Conservation (phyloP, 192 early-diverging fungal species). For the Jimgerdemannia lactiflua region DNA sequence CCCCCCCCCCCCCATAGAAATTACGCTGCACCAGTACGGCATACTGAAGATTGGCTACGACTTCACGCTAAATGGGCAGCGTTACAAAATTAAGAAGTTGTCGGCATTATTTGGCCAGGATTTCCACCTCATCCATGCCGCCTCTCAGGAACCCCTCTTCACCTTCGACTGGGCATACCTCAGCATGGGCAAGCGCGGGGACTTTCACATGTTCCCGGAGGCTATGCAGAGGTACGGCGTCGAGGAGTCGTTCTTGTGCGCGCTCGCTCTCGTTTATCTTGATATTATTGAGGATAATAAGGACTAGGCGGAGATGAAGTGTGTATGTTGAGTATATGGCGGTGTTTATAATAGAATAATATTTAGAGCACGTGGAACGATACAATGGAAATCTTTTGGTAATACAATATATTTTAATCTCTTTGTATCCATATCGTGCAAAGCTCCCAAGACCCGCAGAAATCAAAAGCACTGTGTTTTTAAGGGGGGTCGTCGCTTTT, state of each 20-base stretch:
- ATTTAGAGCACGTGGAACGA: too few relatives aligned
- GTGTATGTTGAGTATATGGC: too few relatives aligned
- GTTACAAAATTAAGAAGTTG: not conserved
- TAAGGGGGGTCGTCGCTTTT: too few relatives aligned
- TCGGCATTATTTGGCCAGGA: not conserved
- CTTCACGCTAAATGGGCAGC: not conserved
- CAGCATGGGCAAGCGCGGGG: not conserved
- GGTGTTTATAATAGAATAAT: too few relatives aligned
- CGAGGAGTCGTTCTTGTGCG: not conserved
- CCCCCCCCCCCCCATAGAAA: not conserved
- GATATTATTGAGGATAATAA: not conserved
- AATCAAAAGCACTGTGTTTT: too few relatives aligned
- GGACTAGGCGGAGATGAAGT: too few relatives aligned
- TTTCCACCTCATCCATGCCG: not conserved
- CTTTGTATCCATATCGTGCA: too few relatives aligned
- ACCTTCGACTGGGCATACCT: not conserved
- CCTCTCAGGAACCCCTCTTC: not conserved
- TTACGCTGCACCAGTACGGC: not conserved
- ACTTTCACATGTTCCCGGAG: not conserved
- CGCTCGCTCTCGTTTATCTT: not conserved
- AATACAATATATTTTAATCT: too few relatives aligned
- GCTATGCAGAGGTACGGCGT: not conserved
- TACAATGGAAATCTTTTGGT: too few relatives aligned
- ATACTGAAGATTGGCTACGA: not conserved
- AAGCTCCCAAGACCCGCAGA: too few relatives aligned